phyloP scores from a whole-genome alignment of 331 rosid species.

The Malus hybrid region DNA sequence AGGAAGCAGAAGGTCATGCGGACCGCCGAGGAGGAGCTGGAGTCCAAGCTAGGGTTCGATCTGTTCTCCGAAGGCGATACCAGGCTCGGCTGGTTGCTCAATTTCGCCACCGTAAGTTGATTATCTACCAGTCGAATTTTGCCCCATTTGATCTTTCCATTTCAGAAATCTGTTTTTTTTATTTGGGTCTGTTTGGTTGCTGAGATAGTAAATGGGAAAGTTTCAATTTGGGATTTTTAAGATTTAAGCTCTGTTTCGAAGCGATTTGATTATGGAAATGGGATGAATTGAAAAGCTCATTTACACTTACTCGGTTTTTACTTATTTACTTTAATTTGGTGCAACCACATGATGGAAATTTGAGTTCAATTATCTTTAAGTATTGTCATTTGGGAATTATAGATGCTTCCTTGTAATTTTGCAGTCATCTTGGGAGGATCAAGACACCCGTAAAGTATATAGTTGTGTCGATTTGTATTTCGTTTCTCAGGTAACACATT shows the following conservation, averaged over 20 bases:
- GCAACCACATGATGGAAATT: neutral
- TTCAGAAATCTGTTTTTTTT: neutral
- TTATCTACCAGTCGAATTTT: neutral
- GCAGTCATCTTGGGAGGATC: slow-evolving; percentile 90
- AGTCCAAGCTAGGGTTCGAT: slow-evolving; percentile 76
- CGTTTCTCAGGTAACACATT: slow-evolving; percentile 69
- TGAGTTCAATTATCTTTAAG: neutral
- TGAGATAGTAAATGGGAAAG: neutral
- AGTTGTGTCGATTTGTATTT: slow-evolving; percentile 88
- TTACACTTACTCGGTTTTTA: neutral
- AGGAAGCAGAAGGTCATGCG: slow-evolving; percentile 68
- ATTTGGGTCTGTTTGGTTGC: neutral
- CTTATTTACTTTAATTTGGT: neutral
- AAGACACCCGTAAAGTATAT: slow-evolving; percentile 51
- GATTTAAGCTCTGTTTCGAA: neutral
- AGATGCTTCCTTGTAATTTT: slow-evolving; percentile 22
- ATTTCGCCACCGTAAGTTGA: slow-evolving; percentile 59
- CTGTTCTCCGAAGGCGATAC: slow-evolving; percentile 79
- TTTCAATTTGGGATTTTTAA: neutral
- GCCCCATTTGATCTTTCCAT: slow-evolving; percentile 1
- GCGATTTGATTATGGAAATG: neutral
- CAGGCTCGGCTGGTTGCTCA: slow-evolving; percentile 91
- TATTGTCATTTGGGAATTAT: slow-evolving; percentile 8
- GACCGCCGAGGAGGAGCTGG: slow-evolving; percentile 79
- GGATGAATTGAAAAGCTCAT: neutral